These are phyloP conservation scores for Paraphysoderma sedebokerense DNA, from an alignment of 371 early-diverging fungal genomes.

Conservation along the genomic window DNA sequence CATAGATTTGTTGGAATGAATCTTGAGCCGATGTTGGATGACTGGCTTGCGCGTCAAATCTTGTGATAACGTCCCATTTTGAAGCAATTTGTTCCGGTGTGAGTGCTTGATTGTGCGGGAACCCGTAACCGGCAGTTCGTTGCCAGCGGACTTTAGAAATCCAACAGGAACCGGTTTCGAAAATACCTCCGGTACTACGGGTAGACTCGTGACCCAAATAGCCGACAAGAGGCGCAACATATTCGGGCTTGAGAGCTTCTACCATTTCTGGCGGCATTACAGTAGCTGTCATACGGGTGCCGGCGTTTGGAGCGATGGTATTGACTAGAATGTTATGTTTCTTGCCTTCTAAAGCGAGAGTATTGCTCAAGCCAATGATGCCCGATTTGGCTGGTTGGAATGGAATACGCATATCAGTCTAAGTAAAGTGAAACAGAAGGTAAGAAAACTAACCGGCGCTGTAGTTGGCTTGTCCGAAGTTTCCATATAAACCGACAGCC, in stretches of 20 bases:
- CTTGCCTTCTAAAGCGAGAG: conserved; percentile 52
- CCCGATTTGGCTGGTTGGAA: conserved; percentile 54
- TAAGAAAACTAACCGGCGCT: no score
- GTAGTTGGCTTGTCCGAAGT: conserved; percentile 98
- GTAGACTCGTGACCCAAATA: conserved; percentile 41
- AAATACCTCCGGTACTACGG: conserved; percentile 36
- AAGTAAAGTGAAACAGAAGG: neutral
- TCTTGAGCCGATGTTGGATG: conserved; percentile 65
- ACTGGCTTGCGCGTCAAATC: conserved; percentile 82
- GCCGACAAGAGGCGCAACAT: conserved; percentile 55
- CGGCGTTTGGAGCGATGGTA: conserved; percentile 60
- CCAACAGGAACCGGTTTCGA: conserved; percentile 62
- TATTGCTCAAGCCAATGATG: conserved; percentile 47
- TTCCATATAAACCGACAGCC: conserved; percentile 95
- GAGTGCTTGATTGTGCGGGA: conserved; percentile 36
- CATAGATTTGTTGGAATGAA: conserved; percentile 65
- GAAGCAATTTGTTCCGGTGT: conserved; percentile 39
- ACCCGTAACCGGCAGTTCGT: conserved; percentile 45
- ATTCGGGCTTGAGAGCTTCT: conserved; percentile 61
- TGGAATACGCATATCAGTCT: neutral
- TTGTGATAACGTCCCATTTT: conserved; percentile 55
- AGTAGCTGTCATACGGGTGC: conserved; percentile 62
- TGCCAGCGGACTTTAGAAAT: conserved; percentile 48
- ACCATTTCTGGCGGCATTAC: conserved; percentile 60
- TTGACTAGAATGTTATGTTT: conserved; percentile 48